phyloP scores from a whole-genome alignment of 257 asterid genomes.

The Agastache rugosa region DNA sequence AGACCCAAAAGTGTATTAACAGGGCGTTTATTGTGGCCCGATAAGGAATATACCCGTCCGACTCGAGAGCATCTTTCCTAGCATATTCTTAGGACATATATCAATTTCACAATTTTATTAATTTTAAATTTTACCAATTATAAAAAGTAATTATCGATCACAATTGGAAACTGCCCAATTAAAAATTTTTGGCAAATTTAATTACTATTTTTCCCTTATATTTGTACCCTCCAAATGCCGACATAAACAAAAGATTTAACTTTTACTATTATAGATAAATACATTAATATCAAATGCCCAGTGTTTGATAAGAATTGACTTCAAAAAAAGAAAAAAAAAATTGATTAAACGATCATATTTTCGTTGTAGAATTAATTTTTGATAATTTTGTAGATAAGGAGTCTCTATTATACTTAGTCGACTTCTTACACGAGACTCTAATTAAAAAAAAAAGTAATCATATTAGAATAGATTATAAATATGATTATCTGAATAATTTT shows the following conservation, averaged over 20 bases:
- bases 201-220: no score
- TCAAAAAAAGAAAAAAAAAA: no score
- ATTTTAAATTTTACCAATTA: not conserved
- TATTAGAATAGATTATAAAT: no score
- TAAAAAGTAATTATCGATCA: not conserved
- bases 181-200: no score
- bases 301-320: no score
- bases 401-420: not conserved
- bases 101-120: not conserved
- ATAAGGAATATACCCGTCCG: not conserved
- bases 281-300: no score
- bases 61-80: not conserved
- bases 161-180: not conserved
- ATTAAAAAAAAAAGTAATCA: not conserved
- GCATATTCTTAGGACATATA: slow-evolving; percentile 29
- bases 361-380: not conserved
- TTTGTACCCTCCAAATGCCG: not conserved
- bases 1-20: not conserved
- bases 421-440: not conserved
- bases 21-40: not conserved
- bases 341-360: no score
- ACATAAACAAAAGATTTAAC: no score
- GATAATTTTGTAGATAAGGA: not conserved
- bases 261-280: no score
- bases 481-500: no score